These are phyloP conservation scores for Cordyceps tenuipes DNA, from an alignment of 2,329 filamentous ascomycete genomes.

Conservation along the genomic window DNA sequence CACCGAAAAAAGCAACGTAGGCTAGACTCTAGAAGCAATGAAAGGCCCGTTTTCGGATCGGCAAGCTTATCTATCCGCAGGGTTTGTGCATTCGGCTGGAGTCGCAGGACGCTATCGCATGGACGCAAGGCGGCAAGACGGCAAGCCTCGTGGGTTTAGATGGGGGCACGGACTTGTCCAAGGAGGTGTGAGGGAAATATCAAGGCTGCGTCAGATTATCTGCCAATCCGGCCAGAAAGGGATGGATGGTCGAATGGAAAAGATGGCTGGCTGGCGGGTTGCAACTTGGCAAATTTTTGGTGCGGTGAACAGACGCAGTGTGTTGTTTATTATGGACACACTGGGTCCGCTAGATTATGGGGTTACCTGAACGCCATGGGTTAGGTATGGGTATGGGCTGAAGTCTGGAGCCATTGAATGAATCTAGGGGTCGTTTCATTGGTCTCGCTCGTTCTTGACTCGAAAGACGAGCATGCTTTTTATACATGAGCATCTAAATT, in stretches of 20 bases:
- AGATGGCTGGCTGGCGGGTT: not conserved
- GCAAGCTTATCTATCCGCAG: slow-evolving; percentile 3
- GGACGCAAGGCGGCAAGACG: not conserved
- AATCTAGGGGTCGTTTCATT: not conserved
- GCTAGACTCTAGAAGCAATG: no score
- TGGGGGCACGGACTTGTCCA: not conserved
- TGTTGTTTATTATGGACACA: not conserved
- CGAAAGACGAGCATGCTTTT: not conserved
- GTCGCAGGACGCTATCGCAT: not conserved
- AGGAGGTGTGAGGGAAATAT: slow-evolving; percentile 7
- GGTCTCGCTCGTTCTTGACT: not conserved
- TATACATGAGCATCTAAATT: not conserved
- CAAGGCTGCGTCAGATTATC: not conserved
- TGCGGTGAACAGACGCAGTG: not conserved
- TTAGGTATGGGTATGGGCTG: not conserved
- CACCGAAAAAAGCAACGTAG: not conserved
- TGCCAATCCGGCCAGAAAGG: not conserved
- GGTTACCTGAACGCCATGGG: not conserved
- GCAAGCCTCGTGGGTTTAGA: not conserved
- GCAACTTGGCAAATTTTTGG: not conserved
- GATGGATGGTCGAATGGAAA: not conserved
- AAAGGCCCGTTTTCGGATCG: not conserved
- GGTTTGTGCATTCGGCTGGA: not conserved
- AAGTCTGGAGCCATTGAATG: not conserved
- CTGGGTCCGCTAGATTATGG: slow-evolving; percentile 5